A percentile compares a stretch with the other conserved stretches of the same genome.
Evolutionary conservation across 2,329 filamentous ascomycete genomes (phyloP).

Genomic region (Acephala macrosclerotiorum): DNA sequence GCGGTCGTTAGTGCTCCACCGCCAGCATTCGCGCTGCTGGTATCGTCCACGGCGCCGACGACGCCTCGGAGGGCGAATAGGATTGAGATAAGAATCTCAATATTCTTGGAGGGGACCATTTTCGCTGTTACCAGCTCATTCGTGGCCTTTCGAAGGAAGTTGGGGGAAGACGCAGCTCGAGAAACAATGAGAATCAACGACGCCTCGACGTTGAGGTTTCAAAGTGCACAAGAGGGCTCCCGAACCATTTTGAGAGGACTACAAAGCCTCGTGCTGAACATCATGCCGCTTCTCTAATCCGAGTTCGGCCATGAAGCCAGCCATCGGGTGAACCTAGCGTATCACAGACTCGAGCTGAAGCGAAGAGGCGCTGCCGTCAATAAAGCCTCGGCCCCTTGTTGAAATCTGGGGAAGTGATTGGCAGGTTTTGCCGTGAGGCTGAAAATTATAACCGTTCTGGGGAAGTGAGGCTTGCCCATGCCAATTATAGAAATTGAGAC

Average conservation of each 20-base stretch:
- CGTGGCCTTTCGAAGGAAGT: neutral
- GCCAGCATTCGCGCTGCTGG: neutral
- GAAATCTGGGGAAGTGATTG: slow-evolving; percentile 2
- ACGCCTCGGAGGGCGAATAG: neutral
- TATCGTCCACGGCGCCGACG: neutral
- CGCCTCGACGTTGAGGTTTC: too few relatives aligned
- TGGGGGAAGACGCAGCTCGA: neutral
- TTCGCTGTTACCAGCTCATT: neutral
- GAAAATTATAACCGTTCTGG: too few relatives aligned
- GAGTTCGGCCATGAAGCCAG: neutral
- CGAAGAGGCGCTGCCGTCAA: slow-evolving; percentile 6
- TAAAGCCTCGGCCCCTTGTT: neutral
- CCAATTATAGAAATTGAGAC: too few relatives aligned
- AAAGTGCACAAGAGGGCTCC: too few relatives aligned
- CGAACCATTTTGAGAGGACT: too few relatives aligned
- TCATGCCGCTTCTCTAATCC: slow-evolving; percentile 8
- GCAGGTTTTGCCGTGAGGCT: neutral
- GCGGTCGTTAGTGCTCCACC: slow-evolving; percentile 7
- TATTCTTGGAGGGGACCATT: too few relatives aligned
- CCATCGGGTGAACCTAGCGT: slow-evolving; percentile 3
- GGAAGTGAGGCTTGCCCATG: too few relatives aligned
- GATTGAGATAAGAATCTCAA: neutral
- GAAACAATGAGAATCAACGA: too few relatives aligned
- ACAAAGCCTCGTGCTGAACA: slow-evolving; percentile 2
- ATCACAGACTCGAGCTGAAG: slow-evolving; percentile 13